phyloP scores from a whole-genome alignment of 2,329 filamentous ascomycete genomes.

The Exophiala aquamarina region DNA sequence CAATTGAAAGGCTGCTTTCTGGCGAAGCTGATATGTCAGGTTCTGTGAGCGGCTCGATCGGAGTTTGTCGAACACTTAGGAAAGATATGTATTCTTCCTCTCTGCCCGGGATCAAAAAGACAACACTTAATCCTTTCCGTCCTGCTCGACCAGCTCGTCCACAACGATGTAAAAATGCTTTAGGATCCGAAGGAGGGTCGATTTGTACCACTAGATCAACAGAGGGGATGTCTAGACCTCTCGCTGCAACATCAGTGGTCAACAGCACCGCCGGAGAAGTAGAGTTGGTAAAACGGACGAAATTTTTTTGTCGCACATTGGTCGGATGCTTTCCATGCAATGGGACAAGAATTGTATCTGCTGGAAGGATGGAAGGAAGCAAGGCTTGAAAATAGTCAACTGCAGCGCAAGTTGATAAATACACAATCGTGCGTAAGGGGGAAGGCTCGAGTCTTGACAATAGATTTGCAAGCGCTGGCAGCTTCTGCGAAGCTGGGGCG shows the following conservation, averaged over 20 bases:
- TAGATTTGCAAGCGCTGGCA: conserved; percentile 71
- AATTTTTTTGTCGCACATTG: conserved; percentile 85
- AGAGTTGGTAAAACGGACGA: conserved; percentile 73
- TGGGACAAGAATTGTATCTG: conserved; percentile 67
- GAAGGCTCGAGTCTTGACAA: conserved; percentile 67
- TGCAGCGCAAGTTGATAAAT: conserved; percentile 88
- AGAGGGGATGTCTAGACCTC: conserved; percentile 86
- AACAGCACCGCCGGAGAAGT: conserved; percentile 77
- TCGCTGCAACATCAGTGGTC: conserved; percentile 88
- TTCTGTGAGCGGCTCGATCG: conserved; percentile 64
- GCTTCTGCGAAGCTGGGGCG: conserved; percentile 73
- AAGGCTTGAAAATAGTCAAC: conserved; percentile 92
- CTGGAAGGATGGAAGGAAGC: conserved; percentile 69
- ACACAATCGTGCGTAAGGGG: conserved; percentile 85
- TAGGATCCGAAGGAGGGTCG: conserved; percentile 82
- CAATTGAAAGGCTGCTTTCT: conserved; percentile 59
- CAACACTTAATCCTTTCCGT: conserved; percentile 75
- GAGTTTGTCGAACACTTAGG: conserved; percentile 81
- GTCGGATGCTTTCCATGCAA: conserved; percentile 90
- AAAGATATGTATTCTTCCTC: conserved; percentile 92
- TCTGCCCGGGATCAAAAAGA: conserved; percentile 78
- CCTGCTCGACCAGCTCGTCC: conserved; percentile 64
- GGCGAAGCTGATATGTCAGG: conserved; percentile 60
- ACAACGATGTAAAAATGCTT: conserved; percentile 71
- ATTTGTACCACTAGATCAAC: conserved; percentile 90